Evolutionary conservation across 2,329 filamentous ascomycete genomes (phyloP).

Genomic region (Epichloe aotearoae): DNA sequence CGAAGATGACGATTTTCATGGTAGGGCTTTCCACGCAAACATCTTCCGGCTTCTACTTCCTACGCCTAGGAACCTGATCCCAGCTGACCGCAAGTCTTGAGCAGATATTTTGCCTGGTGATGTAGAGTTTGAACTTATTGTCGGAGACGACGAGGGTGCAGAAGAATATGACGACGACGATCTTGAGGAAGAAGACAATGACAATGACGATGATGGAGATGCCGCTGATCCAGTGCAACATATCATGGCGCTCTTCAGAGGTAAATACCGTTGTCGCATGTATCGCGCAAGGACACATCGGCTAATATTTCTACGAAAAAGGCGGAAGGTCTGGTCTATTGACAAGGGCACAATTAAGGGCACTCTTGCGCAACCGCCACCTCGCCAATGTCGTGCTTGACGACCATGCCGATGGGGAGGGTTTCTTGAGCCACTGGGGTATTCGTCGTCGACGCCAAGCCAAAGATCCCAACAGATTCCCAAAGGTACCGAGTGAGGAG

Average conservation of each 20-base stretch:
- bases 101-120: conserved; percentile 4
- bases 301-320: conserved; percentile 8
- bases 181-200: conserved; percentile 14
- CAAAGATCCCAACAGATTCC: conserved; percentile 50
- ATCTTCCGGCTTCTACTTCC: neutral
- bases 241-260: conserved; percentile 18
- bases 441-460: conserved; percentile 27
- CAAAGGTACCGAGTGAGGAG: conserved; percentile 70
- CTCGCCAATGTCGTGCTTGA: conserved; percentile 23
- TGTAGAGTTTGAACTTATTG: conserved; percentile 12
- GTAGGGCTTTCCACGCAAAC: neutral
- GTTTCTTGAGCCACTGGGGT: conserved; percentile 25
- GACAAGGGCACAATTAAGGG: conserved; percentile 25
- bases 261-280: conserved; percentile 9
- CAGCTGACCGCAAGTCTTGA: neutral
- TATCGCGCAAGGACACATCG: neutral
- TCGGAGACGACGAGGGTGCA: conserved; percentile 10
- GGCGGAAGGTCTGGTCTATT: conserved; percentile 18
- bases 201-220: conserved; percentile 10
- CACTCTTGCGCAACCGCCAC: conserved; percentile 26
- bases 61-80: neutral
- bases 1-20: conserved; percentile 10
- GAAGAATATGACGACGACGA: conserved; percentile 10
- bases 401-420: conserved; percentile 24
- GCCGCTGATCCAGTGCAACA: conserved; percentile 22